A percentile compares a stretch with the other conserved stretches of the same genome.
Conservation (phyloP, 2,329 filamentous ascomycete genomes). For the Peltaster fructicola region DNA sequence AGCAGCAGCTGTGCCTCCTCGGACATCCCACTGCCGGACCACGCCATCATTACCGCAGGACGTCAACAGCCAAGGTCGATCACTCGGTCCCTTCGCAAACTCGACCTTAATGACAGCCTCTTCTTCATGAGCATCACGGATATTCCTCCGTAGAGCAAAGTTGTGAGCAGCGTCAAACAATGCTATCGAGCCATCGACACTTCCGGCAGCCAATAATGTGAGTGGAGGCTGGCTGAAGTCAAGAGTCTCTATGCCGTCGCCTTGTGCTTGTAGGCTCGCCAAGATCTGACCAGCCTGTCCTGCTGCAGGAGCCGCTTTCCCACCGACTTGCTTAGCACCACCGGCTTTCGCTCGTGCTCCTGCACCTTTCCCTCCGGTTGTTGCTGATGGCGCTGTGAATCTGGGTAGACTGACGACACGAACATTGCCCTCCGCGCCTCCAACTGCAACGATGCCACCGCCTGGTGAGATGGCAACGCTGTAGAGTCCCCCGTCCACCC, state of each 20-base stretch:
- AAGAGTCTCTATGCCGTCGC: constrained; percentile 61
- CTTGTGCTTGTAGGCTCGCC: constrained; percentile 64
- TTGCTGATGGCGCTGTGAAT: constrained; percentile 20
- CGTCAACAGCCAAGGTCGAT: constrained; percentile 51
- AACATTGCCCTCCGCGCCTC: constrained; percentile 73
- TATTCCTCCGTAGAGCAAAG: constrained; percentile 71
- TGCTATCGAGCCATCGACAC: constrained; percentile 53
- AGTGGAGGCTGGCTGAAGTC: constrained; percentile 44
- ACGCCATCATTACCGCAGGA: constrained; percentile 86
- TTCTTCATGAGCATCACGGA: constrained; percentile 70
- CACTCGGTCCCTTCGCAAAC: constrained; percentile 41
- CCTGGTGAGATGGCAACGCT: constrained; percentile 68
- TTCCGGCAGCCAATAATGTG: constrained; percentile 43
- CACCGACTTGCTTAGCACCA: constrained; percentile 25
- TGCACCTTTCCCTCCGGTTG: constrained; percentile 24
- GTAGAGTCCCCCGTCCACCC: constrained; percentile 79
- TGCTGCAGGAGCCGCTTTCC: constrained; percentile 21
- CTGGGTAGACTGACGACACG: constrained; percentile 72
- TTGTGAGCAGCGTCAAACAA: constrained; percentile 75
- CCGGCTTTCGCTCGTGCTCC: constrained; percentile 32
- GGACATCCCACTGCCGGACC: constrained; percentile 70
- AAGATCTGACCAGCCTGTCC: constrained; percentile 56
- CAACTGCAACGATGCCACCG: constrained; percentile 64
- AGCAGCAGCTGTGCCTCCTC: constrained; percentile 48
- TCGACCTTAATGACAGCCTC: constrained; percentile 84